Evolutionary conservation across 2,329 filamentous ascomycete genomes (phyloP).

Genomic region (Diplodia mutila): DNA sequence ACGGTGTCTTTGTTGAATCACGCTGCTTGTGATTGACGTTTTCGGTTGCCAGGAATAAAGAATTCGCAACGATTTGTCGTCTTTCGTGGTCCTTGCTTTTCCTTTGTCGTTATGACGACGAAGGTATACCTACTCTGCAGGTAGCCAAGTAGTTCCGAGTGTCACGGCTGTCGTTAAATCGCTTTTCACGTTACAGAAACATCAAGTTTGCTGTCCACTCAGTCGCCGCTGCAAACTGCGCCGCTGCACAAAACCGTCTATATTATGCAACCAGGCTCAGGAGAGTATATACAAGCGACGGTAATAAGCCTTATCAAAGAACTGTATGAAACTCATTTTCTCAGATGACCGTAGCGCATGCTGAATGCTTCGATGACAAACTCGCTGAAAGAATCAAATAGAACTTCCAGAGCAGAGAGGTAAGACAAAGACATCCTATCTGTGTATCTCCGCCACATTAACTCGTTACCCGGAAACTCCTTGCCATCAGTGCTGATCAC

Average conservation of each 20-base stretch:
- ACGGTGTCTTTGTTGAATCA: neutral
- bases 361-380: neutral
- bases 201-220: neutral
- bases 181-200: too few species aligned
- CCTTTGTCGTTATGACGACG: too few species aligned
- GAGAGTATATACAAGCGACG: neutral
- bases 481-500: neutral
- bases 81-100: neutral
- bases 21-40: neutral
- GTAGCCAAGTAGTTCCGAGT: neutral
- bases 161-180: neutral
- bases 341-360: neutral
- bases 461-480: slow-evolving; percentile 12
- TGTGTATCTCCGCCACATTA: slow-evolving; percentile 6
- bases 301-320: neutral
- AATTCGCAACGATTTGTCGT: neutral
- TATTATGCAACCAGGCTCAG: neutral
- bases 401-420: slow-evolving; percentile 7
- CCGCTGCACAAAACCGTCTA: neutral
- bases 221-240: neutral
- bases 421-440: neutral
- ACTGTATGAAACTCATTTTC: slow-evolving; percentile 1
- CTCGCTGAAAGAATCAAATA: neutral
- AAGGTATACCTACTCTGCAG: too few species aligned
- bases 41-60: neutral